phyloP scores from a whole-genome alignment of 2,329 filamentous ascomycete genomes.

The Fusarium sp. region DNA sequence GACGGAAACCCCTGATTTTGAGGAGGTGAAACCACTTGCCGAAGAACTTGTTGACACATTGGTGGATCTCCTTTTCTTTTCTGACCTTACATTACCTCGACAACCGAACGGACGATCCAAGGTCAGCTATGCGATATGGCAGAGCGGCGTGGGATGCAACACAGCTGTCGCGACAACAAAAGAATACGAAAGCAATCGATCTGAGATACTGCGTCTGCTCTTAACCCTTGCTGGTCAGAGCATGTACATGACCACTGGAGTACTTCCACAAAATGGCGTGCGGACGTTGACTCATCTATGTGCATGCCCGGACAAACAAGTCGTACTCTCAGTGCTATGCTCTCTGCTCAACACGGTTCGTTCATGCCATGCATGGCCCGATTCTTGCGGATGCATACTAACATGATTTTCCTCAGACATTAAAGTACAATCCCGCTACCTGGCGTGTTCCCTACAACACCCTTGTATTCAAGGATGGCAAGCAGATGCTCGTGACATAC shows the following conservation, averaged over 20 bases:
- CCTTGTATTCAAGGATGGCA: conserved; percentile 88
- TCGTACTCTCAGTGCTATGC: conserved; percentile 88
- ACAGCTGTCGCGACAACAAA: conserved; percentile 86
- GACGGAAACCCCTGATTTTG: conserved; percentile 69
- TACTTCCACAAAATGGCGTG: conserved; percentile 83
- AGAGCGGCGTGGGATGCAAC: conserved; percentile 96
- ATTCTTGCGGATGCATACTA: background rate
- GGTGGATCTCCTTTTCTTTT: conserved; percentile 89
- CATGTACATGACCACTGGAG: conserved; percentile 86
- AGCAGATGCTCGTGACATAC: conserved; percentile 90
- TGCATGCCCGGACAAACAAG: conserved; percentile 87
- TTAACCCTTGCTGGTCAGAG: conserved; percentile 88
- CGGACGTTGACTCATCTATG: conserved; percentile 89
- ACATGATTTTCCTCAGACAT: conserved; percentile 63
- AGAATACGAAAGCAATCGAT: conserved; percentile 91
- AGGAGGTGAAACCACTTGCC: conserved; percentile 85
- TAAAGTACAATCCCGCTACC: conserved; percentile 94
- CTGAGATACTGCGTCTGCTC: conserved; percentile 86
- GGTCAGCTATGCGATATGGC: conserved; percentile 95
- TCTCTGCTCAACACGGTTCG: conserved; percentile 91
- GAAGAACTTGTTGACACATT: conserved; percentile 93
- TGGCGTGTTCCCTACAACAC: conserved; percentile 97
- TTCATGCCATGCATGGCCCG: background rate
- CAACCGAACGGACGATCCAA: conserved; percentile 77
- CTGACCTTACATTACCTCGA: conserved; percentile 84